Percentiles rank a stretch among this genome's conserved stretches.
These are phyloP conservation scores for Tarenaya hassleriana DNA, from an alignment of 345 rosid species.

Conservation along the genomic window DNA sequence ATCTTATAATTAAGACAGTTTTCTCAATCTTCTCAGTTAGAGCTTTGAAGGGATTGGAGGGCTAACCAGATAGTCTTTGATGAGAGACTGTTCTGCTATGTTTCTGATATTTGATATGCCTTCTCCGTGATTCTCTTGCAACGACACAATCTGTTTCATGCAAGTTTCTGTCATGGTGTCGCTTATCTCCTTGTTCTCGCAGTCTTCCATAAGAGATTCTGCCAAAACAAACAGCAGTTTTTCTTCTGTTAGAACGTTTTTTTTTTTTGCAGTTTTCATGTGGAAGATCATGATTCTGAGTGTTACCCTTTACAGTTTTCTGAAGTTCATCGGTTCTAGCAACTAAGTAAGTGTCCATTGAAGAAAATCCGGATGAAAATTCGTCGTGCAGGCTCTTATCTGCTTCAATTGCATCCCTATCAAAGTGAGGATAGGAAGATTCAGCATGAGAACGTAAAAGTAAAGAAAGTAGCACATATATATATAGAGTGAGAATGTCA, in stretches of 20 bases:
- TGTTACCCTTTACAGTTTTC: conserved; percentile 51
- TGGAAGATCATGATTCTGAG: not conserved
- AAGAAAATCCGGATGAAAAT: conserved; percentile 40
- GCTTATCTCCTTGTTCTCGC: conserved; percentile 43
- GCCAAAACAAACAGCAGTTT: conserved; percentile 21
- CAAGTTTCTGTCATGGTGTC: conserved; percentile 47
- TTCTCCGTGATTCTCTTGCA: conserved; percentile 58
- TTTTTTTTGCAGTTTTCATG: not conserved
- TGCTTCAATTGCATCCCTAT: conserved; percentile 42
- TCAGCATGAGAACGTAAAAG: conserved; percentile 2
- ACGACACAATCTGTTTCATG: conserved; percentile 43
- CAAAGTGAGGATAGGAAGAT: not conserved
- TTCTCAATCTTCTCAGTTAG: conserved; percentile 1
- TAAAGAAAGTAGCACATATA: conserved; percentile 19
- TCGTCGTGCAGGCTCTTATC: conserved; percentile 37
- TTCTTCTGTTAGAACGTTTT: not conserved
- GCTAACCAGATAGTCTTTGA: conserved; percentile 66
- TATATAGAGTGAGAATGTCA: conserved; percentile 21
- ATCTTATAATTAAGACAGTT: not conserved
- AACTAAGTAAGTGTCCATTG: conserved; percentile 38
- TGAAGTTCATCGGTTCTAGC: conserved; percentile 34
- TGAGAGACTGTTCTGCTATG: conserved; percentile 62
- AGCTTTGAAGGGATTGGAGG: not conserved
- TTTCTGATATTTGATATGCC: conserved; percentile 44
- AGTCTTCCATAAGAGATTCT: conserved; percentile 56